A percentile compares a stretch with the other conserved stretches of the same genome.
phyloP scores from a whole-genome alignment of 176 grass and related monocot species.

The Cenchrus americanus region DNA sequence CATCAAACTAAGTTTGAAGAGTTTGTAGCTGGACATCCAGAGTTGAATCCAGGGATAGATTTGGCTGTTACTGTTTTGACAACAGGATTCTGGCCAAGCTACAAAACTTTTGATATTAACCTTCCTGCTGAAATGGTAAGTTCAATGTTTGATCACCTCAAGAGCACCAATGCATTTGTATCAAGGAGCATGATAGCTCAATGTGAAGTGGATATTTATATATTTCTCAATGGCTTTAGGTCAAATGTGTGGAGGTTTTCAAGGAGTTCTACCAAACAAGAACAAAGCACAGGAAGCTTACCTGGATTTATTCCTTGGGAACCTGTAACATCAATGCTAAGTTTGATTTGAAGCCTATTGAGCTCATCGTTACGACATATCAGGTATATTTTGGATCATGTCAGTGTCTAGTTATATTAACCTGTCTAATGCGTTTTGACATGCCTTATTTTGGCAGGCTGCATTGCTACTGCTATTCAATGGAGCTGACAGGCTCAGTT shows the following conservation, averaged over 20 bases:
- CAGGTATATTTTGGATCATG: conserved; percentile 56
- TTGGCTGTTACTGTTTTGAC: conserved; percentile 89
- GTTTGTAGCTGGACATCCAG: conserved; percentile 53
- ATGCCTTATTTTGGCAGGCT: conserved; percentile 56
- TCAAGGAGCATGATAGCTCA: not conserved
- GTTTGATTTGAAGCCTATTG: conserved; percentile 80
- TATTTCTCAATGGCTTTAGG: conserved; percentile 49
- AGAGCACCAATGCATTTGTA: not conserved
- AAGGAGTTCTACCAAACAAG: conserved; percentile 91
- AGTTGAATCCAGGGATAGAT: conserved; percentile 80
- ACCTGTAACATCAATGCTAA: conserved; percentile 87
- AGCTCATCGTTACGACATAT: conserved; percentile 90
- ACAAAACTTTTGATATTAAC: conserved; percentile 96
- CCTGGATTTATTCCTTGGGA: conserved; percentile 98
- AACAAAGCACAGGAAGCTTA: conserved; percentile 95
- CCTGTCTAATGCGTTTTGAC: not conserved
- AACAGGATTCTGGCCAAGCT: conserved; percentile 98
- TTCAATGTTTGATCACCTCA: not conserved
- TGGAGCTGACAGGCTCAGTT: conserved; percentile 71
- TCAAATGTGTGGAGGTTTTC: conserved; percentile 94
- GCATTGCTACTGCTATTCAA: conserved; percentile 89
- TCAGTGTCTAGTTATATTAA: not conserved
- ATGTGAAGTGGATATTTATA: conserved; percentile 9
- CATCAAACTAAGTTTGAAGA: conserved; percentile 90
- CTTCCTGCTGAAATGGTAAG: conserved; percentile 97